Evolutionary conservation across 306 rosid genomes (phyloP).

Genomic region (Oemleria cerasiformis): DNA sequence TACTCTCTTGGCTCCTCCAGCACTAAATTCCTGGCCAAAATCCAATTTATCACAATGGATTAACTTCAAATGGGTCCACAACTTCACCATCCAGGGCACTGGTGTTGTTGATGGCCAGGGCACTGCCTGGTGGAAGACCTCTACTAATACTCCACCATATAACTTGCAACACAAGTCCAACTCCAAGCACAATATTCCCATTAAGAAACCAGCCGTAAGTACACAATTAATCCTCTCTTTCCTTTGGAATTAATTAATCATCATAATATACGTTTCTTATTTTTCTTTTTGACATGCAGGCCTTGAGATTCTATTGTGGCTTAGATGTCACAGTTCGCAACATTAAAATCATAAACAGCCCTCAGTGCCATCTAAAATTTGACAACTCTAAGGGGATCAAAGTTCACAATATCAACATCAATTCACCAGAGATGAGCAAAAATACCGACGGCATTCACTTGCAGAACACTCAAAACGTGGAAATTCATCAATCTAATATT

Average conservation of each 20-base stretch:
- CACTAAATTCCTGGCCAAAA: conserved; percentile 68
- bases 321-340: conserved; percentile 51
- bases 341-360: conserved; percentile 74
- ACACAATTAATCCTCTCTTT: neutral
- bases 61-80: conserved; percentile 74
- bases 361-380: conserved; percentile 86
- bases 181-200: conserved; percentile 30
- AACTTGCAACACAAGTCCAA: conserved; percentile 46
- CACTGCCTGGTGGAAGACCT: conserved; percentile 62
- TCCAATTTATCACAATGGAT: conserved; percentile 78
- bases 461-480: conserved; percentile 80
- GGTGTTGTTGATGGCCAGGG: conserved; percentile 91
- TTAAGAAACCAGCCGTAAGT: conserved; percentile 78
- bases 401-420: conserved; percentile 65
- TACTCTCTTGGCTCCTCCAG: conserved; percentile 66
- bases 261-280: neutral
- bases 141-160: conserved; percentile 6
- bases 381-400: conserved; percentile 65
- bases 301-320: conserved; percentile 81
- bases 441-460: conserved; percentile 95
- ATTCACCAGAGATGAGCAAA: conserved; percentile 77
- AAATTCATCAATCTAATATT: conserved; percentile 71
- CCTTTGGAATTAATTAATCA: neutral
- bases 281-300: conserved; percentile 38
- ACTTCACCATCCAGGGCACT: conserved; percentile 74